Percentiles rank a stretch among this genome's conserved stretches.
phyloP scores from a whole-genome alignment of 2,329 filamentous ascomycete species.

The Neofusicoccum cordaticola region DNA sequence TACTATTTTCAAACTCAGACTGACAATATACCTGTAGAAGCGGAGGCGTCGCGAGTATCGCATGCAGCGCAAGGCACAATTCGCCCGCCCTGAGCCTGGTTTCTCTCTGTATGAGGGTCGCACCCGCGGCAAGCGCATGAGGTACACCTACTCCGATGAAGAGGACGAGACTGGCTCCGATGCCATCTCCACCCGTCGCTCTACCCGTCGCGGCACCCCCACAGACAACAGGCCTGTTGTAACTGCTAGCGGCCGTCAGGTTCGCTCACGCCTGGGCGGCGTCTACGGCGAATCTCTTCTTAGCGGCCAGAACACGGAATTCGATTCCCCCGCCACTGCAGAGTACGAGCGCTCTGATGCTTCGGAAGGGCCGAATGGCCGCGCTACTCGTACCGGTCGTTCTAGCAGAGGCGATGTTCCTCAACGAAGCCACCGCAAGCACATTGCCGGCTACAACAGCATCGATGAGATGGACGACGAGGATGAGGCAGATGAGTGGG shows the following conservation, averaged over 20 bases:
- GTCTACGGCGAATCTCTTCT: slow-evolving; percentile 63
- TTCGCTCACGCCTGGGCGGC: slow-evolving; percentile 63
- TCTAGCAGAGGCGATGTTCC: slow-evolving; percentile 27
- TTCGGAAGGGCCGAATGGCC: slow-evolving; percentile 44
- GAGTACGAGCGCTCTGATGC: slow-evolving; percentile 44
- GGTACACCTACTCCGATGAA: slow-evolving; percentile 93
- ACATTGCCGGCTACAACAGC: slow-evolving; percentile 57
- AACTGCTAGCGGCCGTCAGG: slow-evolving; percentile 85
- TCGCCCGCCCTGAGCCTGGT: slow-evolving; percentile 80
- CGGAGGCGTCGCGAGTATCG: slow-evolving; percentile 90
- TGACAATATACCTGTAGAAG: slow-evolving; percentile 58
- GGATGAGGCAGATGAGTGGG: slow-evolving; percentile 66
- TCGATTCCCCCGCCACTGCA: slow-evolving; percentile 42
- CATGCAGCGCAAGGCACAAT: slow-evolving; percentile 78
- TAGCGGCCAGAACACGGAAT: slow-evolving; percentile 49
- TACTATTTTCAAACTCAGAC: not conserved
- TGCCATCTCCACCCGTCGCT: slow-evolving; percentile 62
- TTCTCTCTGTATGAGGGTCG: slow-evolving; percentile 95
- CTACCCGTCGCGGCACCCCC: slow-evolving; percentile 68
- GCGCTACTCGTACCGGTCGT: slow-evolving; percentile 39
- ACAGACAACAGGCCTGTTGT: slow-evolving; percentile 64
- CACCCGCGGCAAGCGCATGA: slow-evolving; percentile 91
- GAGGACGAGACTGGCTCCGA: slow-evolving; percentile 64
- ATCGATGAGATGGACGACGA: slow-evolving; percentile 65
- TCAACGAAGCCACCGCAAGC: slow-evolving; percentile 42